Evolutionary conservation across 2,329 filamentous ascomycete species (phyloP).

Genomic region (Alternaria triticimaculans): DNA sequence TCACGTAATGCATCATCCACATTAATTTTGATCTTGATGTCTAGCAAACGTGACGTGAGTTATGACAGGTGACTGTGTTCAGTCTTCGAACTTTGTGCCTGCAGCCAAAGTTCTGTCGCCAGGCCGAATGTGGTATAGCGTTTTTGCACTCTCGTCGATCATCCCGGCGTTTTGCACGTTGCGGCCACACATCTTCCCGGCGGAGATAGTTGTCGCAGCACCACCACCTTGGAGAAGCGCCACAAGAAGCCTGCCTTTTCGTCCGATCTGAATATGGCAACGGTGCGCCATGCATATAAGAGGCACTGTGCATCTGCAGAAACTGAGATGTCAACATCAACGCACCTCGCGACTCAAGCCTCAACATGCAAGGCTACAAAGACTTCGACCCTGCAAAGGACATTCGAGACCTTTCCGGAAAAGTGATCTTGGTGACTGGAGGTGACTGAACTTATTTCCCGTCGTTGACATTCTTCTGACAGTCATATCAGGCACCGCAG

Average conservation of each 20-base stretch:
- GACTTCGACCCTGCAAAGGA: constrained; percentile 25
- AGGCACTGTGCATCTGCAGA: neutral
- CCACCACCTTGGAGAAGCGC: neutral
- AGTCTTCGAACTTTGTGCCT: neutral
- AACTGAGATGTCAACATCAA: neutral
- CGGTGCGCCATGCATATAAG: neutral
- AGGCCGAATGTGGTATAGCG: neutral
- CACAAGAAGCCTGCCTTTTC: neutral
- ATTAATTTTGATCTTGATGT: neutral
- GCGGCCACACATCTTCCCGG: neutral
- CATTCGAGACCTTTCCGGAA: constrained; percentile 27
- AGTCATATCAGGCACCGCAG: constrained; percentile 49
- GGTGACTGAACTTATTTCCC: constrained; percentile 6
- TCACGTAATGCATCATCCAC: neutral
- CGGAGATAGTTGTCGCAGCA: neutral
- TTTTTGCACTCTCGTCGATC: neutral
- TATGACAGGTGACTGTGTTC: neutral
- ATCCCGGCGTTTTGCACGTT: neutral
- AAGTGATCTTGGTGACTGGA: constrained; percentile 34
- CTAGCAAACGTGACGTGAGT: neutral
- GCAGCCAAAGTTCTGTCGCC: neutral
- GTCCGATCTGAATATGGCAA: neutral
- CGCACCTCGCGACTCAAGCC: neutral
- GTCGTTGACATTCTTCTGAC: constrained; percentile 34
- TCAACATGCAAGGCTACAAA: constrained; percentile 7